phyloP scores from a whole-genome alignment of 805 yeast genomes.

The Candida qinlingensis region DNA sequence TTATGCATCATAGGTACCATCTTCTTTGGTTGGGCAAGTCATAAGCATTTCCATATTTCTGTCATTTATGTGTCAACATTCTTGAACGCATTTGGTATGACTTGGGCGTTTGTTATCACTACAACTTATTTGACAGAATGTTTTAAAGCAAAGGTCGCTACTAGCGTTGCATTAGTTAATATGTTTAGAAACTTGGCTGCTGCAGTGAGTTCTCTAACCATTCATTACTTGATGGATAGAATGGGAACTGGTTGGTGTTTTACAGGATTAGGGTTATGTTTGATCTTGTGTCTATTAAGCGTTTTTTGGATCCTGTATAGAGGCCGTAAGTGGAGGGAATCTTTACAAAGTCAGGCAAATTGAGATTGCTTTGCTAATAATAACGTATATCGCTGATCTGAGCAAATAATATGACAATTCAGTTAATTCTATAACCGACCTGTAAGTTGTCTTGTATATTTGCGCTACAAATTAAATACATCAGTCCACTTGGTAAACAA shows the following conservation, averaged over 20 bases:
- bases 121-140: constrained; percentile 51
- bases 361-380: no score
- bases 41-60: constrained; percentile 33
- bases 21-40: constrained; percentile 49
- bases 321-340: constrained; percentile 7
- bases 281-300: constrained; percentile 3
- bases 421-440: no score
- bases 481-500: no score
- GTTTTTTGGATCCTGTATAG: constrained; percentile 4
- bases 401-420: no score
- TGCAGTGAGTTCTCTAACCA: constrained; percentile 44
- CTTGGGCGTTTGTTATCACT: constrained; percentile 49
- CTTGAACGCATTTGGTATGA: constrained; percentile 46
- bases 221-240: constrained; percentile 28
- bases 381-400: no score
- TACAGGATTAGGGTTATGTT: constrained; percentile 37
- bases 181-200: constrained; percentile 50
- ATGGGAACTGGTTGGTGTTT: constrained; percentile 53
- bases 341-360: neutral
- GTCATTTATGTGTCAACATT: constrained; percentile 40
- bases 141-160: constrained; percentile 43
- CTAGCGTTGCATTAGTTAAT: constrained; percentile 49
- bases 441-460: no score
- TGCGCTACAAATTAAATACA: no score
- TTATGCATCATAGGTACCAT: constrained; percentile 40